These are phyloP conservation scores for Fragaria iinumae DNA, from an alignment of 306 rosid species.

Conservation along the genomic window DNA sequence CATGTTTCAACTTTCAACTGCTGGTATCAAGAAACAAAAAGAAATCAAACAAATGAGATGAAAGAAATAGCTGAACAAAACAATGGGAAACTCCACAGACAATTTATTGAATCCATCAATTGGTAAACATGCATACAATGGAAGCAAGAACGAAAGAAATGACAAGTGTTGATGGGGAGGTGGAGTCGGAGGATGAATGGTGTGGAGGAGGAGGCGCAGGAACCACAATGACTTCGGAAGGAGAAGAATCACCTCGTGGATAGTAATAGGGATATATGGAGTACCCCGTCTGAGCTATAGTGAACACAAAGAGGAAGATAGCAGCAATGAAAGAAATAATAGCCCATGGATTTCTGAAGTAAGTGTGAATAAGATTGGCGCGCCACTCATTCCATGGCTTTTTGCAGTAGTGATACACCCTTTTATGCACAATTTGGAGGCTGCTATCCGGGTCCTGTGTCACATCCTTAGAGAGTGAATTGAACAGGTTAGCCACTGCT, in stretches of 20 bases:
- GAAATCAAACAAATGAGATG: background rate
- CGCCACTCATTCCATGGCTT: constrained; percentile 21
- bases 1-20: background rate
- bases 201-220: background rate
- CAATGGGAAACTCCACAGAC: background rate
- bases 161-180: background rate
- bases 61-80: background rate
- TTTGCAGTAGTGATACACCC: constrained; percentile 14
- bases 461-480: constrained; percentile 19
- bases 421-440: background rate
- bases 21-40: background rate
- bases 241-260: background rate
- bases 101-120: background rate
- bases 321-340: constrained; percentile 16
- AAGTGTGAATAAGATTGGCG: constrained; percentile 22
- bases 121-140: background rate
- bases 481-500: constrained; percentile 27
- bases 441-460: background rate
- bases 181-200: background rate
- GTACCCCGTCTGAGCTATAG: constrained; percentile 11
- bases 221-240: background rate
- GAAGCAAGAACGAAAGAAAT: background rate
- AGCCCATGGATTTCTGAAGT: constrained; percentile 36
- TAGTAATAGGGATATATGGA: constrained; percentile 15
- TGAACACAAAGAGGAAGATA: constrained; percentile 23